Base-by-base conservation (phyloP, 2,329 filamentous ascomycete species). In the Dactylellina sp. region DNA sequence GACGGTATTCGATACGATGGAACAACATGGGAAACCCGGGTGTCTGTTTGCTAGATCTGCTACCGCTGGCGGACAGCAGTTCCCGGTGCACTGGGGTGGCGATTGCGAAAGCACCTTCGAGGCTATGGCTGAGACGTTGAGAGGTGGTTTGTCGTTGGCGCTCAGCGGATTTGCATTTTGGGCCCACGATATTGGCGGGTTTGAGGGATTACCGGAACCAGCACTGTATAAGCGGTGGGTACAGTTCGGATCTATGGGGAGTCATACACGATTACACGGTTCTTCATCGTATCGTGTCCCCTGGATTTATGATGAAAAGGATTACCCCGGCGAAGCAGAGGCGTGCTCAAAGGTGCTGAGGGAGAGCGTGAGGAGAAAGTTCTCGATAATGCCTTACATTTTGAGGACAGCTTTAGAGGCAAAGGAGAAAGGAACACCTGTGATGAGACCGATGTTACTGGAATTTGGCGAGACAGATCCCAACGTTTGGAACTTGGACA, bases 171-270 rank as follows among this genome's bases (percentile, higher is more conserved):
- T 88, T 79, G 85, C 86, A 11, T 90, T 88, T 81, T 91, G 89
- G 88, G 88, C 87, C 35, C 88, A 86, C 75, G 89, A 91, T 78
- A 91, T 91, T 76, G 89, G 89, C 53, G 89, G 89, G 0, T 91
- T 92, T 77, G 89, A 92, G 78, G 89, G 89, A 1, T 85, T 81
- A 2, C 89, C 89, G 2, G 85, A 84, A 1, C 88, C 87, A 0
- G 88, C 87, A 82, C 86, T 92, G 77, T 92, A 92, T 81, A 92
- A 91, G 82, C 87, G 89, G 53, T 92, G 89, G 89, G 89, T 91
- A 4, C 89, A 89, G n/a, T 91, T 91, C 80, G 89, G 89, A 0
- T 83, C 91, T 0, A 81, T 92, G 42, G 91, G 88, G 76, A 87
- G 86, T 7, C 89, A 92, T 80, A 90, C 88, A 39, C 85, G 89